Conservation (phyloP, 2,329 filamentous ascomycete species). For the Xylariaceae sp. region DNA sequence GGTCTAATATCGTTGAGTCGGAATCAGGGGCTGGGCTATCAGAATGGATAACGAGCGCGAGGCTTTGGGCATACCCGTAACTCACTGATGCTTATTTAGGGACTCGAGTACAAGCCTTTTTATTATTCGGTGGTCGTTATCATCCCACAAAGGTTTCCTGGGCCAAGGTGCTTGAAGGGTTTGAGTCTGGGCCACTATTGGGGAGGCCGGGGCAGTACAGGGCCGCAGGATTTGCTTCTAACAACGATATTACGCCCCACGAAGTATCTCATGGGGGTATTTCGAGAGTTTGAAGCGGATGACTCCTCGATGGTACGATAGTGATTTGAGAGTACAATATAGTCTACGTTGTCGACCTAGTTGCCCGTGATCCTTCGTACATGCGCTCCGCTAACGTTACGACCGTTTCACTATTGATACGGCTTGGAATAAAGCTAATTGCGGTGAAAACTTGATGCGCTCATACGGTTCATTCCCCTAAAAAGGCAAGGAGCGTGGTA, state of each 20-base stretch:
- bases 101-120: background rate
- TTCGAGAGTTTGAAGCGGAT: background rate
- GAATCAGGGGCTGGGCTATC: no score
- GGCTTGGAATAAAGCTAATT: background rate
- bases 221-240: conserved; percentile 8
- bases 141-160: conserved; percentile 1
- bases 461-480: conserved; percentile 3
- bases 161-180: background rate
- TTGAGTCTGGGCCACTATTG: background rate
- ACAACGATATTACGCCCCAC: conserved; percentile 6
- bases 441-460: conserved; percentile 14
- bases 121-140: conserved; percentile 4
- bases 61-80: conserved; percentile 11
- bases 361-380: conserved; percentile 12
- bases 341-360: background rate
- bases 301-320: background rate
- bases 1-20: no score
- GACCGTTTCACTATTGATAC: conserved; percentile 3
- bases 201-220: conserved; percentile 10
- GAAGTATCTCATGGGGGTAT: conserved; percentile 1
- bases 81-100: conserved; percentile 8
- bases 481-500: conserved; percentile 4
- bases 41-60: background rate
- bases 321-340: conserved; percentile 7
- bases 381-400: conserved; percentile 14